Percentiles rank a stretch among this genome's conserved stretches.
phyloP scores from a whole-genome alignment of 2,329 filamentous ascomycete species.

The Monosporascus sp. region DNA sequence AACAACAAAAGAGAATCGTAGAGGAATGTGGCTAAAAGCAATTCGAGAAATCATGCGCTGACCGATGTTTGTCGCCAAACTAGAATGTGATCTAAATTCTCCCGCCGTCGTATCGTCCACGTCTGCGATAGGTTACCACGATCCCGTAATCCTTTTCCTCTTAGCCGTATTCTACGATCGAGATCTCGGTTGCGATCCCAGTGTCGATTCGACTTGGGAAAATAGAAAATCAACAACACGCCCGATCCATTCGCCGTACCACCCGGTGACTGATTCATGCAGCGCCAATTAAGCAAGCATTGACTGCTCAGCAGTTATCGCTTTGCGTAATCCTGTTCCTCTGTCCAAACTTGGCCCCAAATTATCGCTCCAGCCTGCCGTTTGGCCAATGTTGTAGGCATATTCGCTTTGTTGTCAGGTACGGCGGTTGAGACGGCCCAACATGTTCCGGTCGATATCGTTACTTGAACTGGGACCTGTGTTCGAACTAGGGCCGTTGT shows the following conservation, averaged over 20 bases:
- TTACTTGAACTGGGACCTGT: constrained; percentile 31
- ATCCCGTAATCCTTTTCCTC: constrained; percentile 6
- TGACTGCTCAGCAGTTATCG: constrained; percentile 17
- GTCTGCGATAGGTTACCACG: background rate
- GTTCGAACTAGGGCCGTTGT: constrained; percentile 30
- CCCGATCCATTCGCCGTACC: constrained; percentile 3
- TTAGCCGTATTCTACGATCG: constrained; percentile 7
- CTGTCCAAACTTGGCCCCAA: constrained; percentile 1
- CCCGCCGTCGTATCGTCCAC: constrained; percentile 1
- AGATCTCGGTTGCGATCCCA: constrained; percentile 8
- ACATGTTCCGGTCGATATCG: constrained; percentile 53
- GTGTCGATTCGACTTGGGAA: constrained; percentile 8
- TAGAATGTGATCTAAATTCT: constrained; percentile 19
- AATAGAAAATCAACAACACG: background rate
- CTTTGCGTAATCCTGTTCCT: constrained; percentile 5
- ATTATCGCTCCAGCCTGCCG: constrained; percentile 6
- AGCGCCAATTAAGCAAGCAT: constrained; percentile 1
- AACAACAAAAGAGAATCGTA: constrained; percentile 7
- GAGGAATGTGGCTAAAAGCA: constrained; percentile 9
- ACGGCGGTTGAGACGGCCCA: constrained; percentile 44
- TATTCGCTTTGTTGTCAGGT: constrained; percentile 7
- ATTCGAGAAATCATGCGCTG: constrained; percentile 20
- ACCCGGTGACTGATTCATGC: background rate
- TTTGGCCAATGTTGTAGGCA: constrained; percentile 3
- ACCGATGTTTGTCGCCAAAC: constrained; percentile 24